Evolutionary conservation across 2,329 filamentous ascomycete species (phyloP), one percentile per base, ranked within the genome.

Genomic region (Aspergillus tamarii): DNA sequence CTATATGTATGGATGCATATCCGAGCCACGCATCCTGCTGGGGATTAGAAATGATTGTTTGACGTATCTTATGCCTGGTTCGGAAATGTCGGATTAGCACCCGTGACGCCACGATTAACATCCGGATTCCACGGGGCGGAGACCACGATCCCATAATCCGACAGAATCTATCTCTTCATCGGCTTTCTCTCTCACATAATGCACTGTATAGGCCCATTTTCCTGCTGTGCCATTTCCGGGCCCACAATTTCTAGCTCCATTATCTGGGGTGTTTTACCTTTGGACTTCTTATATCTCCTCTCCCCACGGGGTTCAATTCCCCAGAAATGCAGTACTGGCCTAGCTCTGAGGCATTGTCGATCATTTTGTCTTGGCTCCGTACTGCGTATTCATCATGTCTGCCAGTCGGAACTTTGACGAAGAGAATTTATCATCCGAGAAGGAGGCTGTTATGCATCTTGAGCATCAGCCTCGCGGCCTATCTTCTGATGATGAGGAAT

Each of bases 401-500:
- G 23, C 21, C n/a, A 9, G 1, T 46, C 43, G 43, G 21, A 16
- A 8, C 0, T 23, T 23, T 14, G 43, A 46, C 43, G 43, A 46
- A 9, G 43, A 46, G 12, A 46, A 46, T 6, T n/a, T 21, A 23
- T 16, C n/a, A 4, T 46, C 21, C 1, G 62, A 66, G 26, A 66
- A 66, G 60, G 64, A 62, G 21, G 57, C 53, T 52, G 64, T 63
- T n/a, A 58, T 58, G 58, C 65, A 67, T 43, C 36, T 67, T 21
- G 65, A 67, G 55, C 23, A 64, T 21, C 65, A 65, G 34, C 39
- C 55, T 26, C 55, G 34, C 10, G 60, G 43, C 23, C 34, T 67
- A 19, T 65, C 63, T 48, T 16, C 58, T 11, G 74, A 72, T 11
- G 74, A 76, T 62, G 73, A 69, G 12, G 72, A 73, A 10, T 76